These are phyloP conservation scores for Picochlorum sp. DNA, from an alignment of 139 green algal genomes.

Conservation along the genomic window DNA sequence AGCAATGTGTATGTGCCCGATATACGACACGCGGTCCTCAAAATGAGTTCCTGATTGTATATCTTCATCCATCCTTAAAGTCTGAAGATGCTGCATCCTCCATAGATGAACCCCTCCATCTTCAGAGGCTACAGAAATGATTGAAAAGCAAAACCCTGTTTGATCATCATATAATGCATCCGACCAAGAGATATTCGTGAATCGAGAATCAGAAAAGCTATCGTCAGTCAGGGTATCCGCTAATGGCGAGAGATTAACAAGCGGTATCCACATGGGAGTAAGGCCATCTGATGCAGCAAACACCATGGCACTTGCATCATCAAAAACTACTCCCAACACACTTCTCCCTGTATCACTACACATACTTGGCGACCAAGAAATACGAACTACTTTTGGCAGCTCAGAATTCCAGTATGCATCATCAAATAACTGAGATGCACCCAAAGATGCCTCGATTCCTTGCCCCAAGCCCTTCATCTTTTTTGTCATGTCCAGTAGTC, in stretches of 20 bases:
- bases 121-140: slow-evolving; percentile 27
- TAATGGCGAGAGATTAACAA: background rate
- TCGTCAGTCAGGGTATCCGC: slow-evolving; percentile 3
- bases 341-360: slow-evolving; percentile 18
- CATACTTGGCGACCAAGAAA: slow-evolving; percentile 9
- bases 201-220: slow-evolving; percentile 2
- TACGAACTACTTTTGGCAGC: background rate
- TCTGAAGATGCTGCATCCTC: slow-evolving; percentile 15
- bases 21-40: slow-evolving; percentile 13
- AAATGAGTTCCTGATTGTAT: background rate
- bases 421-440: background rate
- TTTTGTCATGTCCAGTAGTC: background rate
- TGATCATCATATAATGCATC: background rate
- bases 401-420: background rate
- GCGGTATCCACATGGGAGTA: background rate
- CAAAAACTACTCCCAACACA: slow-evolving; percentile 26
- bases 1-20: slow-evolving; percentile 8
- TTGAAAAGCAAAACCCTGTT: slow-evolving; percentile 9
- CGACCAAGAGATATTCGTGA: slow-evolving; percentile 16
- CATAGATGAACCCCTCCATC: slow-evolving; percentile 37
- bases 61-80: background rate
- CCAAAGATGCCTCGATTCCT: background rate
- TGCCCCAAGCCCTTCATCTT: background rate
- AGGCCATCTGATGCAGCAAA: slow-evolving; percentile 22
- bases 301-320: slow-evolving; percentile 32